These are phyloP conservation scores for Fomitopsis betulina DNA, from an alignment of 1,284 basidiomycete genomes.

Conservation along the genomic window DNA sequence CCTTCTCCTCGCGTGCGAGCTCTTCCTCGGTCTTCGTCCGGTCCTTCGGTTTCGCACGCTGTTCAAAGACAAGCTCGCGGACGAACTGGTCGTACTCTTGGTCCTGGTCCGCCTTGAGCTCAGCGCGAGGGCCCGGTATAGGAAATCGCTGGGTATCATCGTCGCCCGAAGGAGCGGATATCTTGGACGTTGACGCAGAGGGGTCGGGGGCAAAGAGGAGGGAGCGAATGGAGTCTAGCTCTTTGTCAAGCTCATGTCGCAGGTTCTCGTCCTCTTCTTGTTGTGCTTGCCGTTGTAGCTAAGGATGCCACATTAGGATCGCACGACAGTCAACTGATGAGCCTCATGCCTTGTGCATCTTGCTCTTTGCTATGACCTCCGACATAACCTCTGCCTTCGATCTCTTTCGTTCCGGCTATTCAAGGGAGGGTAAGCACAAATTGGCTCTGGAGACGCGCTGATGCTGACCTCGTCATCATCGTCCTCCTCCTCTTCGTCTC, in stretches of 20 bases:
- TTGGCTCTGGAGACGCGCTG: not conserved
- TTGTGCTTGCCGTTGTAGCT: constrained; percentile 87
- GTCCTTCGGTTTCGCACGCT: constrained; percentile 92
- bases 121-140: constrained; percentile 4
- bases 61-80: constrained; percentile 89
- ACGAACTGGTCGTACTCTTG: constrained; percentile 89
- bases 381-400: constrained; percentile 97
- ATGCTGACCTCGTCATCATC: constrained; percentile 38
- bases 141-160: not conserved
- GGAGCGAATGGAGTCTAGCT: constrained; percentile 80
- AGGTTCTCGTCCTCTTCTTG: constrained; percentile 84
- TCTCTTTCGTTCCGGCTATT: constrained; percentile 76
- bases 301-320: not conserved
- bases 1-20: constrained; percentile 84
- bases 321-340: not conserved
- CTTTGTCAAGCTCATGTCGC: constrained; percentile 85
- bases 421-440: constrained; percentile 6
- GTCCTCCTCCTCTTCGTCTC: constrained; percentile 58
- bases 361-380: constrained; percentile 97
- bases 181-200: constrained; percentile 16
- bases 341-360: constrained; percentile 76
- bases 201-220: constrained; percentile 65
- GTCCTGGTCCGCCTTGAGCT: constrained; percentile 28
- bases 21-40: constrained; percentile 97
- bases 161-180: not conserved